phyloP scores from a whole-genome alignment of 805 yeast species.

The Hanseniaspora taiwanica region DNA sequence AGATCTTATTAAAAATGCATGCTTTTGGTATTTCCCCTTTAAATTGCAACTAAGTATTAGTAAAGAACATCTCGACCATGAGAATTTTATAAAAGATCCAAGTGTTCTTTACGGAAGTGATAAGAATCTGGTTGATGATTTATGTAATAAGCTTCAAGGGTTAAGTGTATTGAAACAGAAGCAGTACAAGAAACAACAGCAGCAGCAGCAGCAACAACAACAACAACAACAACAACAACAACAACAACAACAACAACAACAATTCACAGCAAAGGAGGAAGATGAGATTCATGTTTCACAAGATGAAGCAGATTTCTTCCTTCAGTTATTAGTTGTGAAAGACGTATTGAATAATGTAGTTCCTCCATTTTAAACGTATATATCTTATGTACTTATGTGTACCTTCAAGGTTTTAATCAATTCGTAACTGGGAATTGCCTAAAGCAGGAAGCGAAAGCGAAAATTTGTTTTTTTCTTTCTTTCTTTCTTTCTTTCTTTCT shows the following conservation, averaged over 20 bases:
- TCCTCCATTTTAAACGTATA: slow-evolving; percentile 30
- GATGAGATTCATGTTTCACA: slow-evolving; percentile 9
- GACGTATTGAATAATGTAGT: slow-evolving; percentile 40
- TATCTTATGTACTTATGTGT: background rate
- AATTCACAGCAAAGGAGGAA: slow-evolving; percentile 12
- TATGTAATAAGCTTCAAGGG: slow-evolving; percentile 28
- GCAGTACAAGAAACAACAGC: background rate
- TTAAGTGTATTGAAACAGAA: background rate
- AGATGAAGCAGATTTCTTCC: slow-evolving; percentile 14
- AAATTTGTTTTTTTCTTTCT: no score
- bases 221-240: background rate
- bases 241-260: slow-evolving; percentile 13
- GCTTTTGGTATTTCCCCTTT: slow-evolving; percentile 35
- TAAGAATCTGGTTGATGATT: slow-evolving; percentile 22
- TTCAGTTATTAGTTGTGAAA: slow-evolving; percentile 34
- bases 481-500: no score
- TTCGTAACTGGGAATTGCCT: background rate
- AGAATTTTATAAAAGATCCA: slow-evolving; percentile 27
- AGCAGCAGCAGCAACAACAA: slow-evolving; percentile 20
- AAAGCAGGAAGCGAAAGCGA: no score
- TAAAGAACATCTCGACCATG: slow-evolving; percentile 18
- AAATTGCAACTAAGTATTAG: slow-evolving; percentile 14
- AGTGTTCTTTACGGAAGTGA: slow-evolving; percentile 37
- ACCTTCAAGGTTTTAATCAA: background rate
- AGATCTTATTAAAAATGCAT: slow-evolving; percentile 34